Evolutionary conservation across 2,329 filamentous ascomycete species (phyloP), one percentile per base, ranked within the genome.

Genomic region (Scopulariopsis brevicaulis): DNA sequence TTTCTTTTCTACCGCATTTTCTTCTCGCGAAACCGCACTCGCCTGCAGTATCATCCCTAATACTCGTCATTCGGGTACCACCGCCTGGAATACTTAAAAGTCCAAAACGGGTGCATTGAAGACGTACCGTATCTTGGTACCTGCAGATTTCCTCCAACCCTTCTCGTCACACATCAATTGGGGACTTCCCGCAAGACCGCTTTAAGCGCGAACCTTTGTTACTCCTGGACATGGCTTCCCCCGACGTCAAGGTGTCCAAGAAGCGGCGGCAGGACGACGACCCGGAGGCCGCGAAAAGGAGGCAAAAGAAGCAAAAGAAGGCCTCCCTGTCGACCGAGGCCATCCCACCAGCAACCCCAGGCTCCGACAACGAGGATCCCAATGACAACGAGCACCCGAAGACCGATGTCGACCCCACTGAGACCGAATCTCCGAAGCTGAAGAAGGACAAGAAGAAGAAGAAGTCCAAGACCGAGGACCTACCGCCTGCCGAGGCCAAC

Each of bases 221-320:
- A n/a, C 40, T 14, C 22, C n/a, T 50, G 4, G 46, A 50, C 55
- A 57, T 57, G 55, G 55, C 34, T 28, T 22, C 55, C 22, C 20
- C 40, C 55, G 55, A 53, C 28, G 37, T 18, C 14, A 57, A 52
- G 18, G 22, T 35, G n/a, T 57, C 55, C n/a, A 57, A 57, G 35
- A 57, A 57, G 34, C 55, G 55, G 15, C 55, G 55, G 32, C 55
- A 53, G 18, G 50, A 52, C 32, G 55, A 40, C 11, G 55, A 57
- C 34, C 46, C 55, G 28, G 55, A 57, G 34, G 55, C 55, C 12
- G 46, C 55, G n/a, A 53, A 50, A 14, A 53, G 48, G 34, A 57
- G 37, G 22, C 55, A 52, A 11, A 57, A 57, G 55, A 57, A 57
- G 32, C 55, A 52, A 20, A 57, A 57, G 22, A 57, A 57, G 55